Evolutionary conservation across 768 basidiomycete species (phyloP).

Genomic region (Leccinum longicurvipes): DNA sequence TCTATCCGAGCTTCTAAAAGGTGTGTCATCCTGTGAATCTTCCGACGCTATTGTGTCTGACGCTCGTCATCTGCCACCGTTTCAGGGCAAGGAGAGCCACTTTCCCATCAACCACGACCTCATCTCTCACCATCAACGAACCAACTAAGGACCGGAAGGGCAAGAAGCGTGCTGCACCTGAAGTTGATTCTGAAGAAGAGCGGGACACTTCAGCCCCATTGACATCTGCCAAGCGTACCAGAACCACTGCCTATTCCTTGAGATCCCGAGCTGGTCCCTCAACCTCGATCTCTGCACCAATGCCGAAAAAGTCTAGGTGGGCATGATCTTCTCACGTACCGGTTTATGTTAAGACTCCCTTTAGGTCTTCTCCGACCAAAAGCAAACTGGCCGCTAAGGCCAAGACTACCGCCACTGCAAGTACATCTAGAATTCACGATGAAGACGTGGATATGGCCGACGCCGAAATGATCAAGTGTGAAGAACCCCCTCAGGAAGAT

Average conservation of each 20-base stretch:
- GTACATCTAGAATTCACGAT: slow-evolving; percentile 62
- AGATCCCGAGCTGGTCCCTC: slow-evolving; percentile 52
- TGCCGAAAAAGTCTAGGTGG: slow-evolving; percentile 79
- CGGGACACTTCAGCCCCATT: slow-evolving; percentile 39
- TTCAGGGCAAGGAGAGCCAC: slow-evolving; percentile 61
- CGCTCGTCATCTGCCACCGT: slow-evolving; percentile 31
- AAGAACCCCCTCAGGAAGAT: slow-evolving; percentile 42
- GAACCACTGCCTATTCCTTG: slow-evolving; percentile 62
- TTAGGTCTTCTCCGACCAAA: slow-evolving; percentile 50
- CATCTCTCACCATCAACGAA: slow-evolving; percentile 70
- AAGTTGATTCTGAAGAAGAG: slow-evolving; percentile 68
- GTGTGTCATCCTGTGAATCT: slow-evolving; percentile 43
- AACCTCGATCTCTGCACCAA: slow-evolving; percentile 44
- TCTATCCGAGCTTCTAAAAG: slow-evolving; percentile 54
- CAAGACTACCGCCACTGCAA: slow-evolving; percentile 53
- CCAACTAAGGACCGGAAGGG: slow-evolving; percentile 74
- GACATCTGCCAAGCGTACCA: slow-evolving; percentile 60
- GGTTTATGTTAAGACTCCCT: slow-evolving; percentile 12
- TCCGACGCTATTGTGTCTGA: slow-evolving; percentile 22
- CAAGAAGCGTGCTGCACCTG: slow-evolving; percentile 87
- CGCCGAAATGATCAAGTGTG: slow-evolving; percentile 49
- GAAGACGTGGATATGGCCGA: slow-evolving; percentile 80
- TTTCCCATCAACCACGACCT: slow-evolving; percentile 37
- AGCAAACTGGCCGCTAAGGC: slow-evolving; percentile 58
- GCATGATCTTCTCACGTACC: slow-evolving; percentile 9